Evolutionary conservation across 768 basidiomycete genomes (phyloP).

Genomic region (Suillus weaverae): DNA sequence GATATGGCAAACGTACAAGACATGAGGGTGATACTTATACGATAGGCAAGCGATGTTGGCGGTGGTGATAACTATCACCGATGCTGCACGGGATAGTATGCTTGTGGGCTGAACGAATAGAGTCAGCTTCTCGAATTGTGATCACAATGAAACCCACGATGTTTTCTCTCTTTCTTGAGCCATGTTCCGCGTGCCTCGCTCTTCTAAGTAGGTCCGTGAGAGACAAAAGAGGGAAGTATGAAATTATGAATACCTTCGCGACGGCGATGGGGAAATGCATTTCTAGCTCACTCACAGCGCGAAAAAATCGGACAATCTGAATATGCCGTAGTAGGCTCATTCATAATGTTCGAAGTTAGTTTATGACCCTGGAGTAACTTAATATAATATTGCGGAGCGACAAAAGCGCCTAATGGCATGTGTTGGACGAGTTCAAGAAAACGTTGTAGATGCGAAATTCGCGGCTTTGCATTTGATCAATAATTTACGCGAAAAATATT

Average conservation of each 20-base stretch:
- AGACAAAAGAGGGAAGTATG: slow-evolving; percentile 9
- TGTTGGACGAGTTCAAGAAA: neutral
- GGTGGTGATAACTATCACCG: slow-evolving; percentile 10
- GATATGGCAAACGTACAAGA: slow-evolving; percentile 5
- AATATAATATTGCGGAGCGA: neutral
- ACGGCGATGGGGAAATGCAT: neutral
- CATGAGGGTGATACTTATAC: slow-evolving; percentile 7
- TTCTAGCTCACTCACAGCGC: slow-evolving; percentile 8
- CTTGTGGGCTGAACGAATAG: neutral
- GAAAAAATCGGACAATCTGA: slow-evolving; percentile 22
- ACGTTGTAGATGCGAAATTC: neutral
- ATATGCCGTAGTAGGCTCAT: neutral
- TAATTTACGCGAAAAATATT: neutral
- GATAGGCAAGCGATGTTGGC: neutral
- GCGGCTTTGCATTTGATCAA: neutral
- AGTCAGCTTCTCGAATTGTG: slow-evolving; percentile 9
- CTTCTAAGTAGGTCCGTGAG: slow-evolving; percentile 14
- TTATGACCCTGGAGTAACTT: neutral
- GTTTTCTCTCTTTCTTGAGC: slow-evolving; percentile 16
- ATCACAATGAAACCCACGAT: slow-evolving; percentile 15
- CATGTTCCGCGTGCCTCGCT: slow-evolving; percentile 17
- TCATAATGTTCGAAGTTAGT: neutral
- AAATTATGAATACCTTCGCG: slow-evolving; percentile 6
- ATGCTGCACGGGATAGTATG: neutral
- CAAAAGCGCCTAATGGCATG: neutral